Evolutionary conservation across 176 grass and related monocot genomes (phyloP), one percentile per base, ranked within the genome.

Genomic region (Triticum urartu): DNA sequence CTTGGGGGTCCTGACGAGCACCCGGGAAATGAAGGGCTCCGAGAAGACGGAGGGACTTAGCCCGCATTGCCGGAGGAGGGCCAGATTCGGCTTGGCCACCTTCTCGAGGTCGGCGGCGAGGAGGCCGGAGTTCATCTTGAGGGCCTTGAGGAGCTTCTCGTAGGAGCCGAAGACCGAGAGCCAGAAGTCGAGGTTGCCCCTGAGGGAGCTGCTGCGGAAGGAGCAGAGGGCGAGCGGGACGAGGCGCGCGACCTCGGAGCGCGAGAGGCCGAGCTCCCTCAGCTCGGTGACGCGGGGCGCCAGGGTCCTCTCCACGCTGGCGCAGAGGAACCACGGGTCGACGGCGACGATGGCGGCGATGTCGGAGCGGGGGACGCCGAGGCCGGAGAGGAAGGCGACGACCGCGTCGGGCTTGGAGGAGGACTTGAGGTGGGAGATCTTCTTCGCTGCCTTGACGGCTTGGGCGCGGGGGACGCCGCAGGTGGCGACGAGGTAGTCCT

Each of bases 401-500:
- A 88, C 76, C 6, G 86, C 86, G 11, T 91, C 58, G 69, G 79
- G 82, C 56, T 54, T 83, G 62, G 83, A 84, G 34, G 69, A 65
- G 8, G 73, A 77, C 7, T 64, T 79, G 9, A 89, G 32, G 65
- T 33, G 42, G 62, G 72, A 26, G 21, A 91, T 66, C 6, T 74
- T 32, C 28, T 24, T 59, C 14, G 63, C 45, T 8, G 82, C 54
- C 63, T 73, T 84, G 21, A 58, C 15, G 2, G 85, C 72, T 28
- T 78, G 80, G 0, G 75, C 56, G 5, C 18, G 35, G 11, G 85
- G 79, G 66, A 87, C 70, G 54, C 59, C 54, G 26, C 85, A 87
- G 50, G 79, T 65, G 64, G 73, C 50, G 40, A 91, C 65, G n/a
- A 84, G 89, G 72, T 87, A 91, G 3, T 87, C 80, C 25, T 81